Conservation (phyloP, 768 basidiomycete genomes). For the Leccinum olivaceopallidum region DNA sequence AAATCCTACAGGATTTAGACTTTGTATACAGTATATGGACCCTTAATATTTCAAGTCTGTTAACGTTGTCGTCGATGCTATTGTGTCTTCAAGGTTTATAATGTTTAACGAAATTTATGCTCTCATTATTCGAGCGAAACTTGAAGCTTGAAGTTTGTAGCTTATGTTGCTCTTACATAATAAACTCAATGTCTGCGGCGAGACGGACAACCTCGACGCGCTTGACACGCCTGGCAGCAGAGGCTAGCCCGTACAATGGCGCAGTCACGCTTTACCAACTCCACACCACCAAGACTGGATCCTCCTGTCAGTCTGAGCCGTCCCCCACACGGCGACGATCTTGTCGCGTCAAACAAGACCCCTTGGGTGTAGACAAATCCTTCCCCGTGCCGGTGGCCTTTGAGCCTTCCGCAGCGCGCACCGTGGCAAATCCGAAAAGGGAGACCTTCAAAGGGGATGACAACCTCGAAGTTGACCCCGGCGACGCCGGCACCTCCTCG, state of each 20-base stretch:
- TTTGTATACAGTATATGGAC: no score
- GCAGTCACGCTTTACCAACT: slow-evolving; percentile 43
- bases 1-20: no score
- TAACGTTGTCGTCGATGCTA: no score
- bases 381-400: not conserved
- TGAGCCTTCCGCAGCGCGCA: not conserved
- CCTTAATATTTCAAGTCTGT: no score
- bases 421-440: not conserved
- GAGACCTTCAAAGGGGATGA: not conserved
- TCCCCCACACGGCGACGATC: slow-evolving; percentile 16
- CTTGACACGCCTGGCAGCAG: slow-evolving; percentile 37
- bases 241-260: slow-evolving; percentile 44
- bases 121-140: no score
- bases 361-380: slow-evolving; percentile 1
- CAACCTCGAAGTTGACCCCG: not conserved
- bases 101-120: no score
- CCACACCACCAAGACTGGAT: not conserved
- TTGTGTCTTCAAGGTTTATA: no score
- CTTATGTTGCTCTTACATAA: not conserved
- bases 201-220: slow-evolving; percentile 32
- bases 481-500: not conserved
- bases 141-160: no score
- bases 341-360: slow-evolving; percentile 35
- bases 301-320: slow-evolving; percentile 11
- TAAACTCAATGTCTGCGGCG: slow-evolving; percentile 20